Base-by-base conservation (phyloP, 495 filamentous ascomycete species). In the Tuber magnatum region DNA sequence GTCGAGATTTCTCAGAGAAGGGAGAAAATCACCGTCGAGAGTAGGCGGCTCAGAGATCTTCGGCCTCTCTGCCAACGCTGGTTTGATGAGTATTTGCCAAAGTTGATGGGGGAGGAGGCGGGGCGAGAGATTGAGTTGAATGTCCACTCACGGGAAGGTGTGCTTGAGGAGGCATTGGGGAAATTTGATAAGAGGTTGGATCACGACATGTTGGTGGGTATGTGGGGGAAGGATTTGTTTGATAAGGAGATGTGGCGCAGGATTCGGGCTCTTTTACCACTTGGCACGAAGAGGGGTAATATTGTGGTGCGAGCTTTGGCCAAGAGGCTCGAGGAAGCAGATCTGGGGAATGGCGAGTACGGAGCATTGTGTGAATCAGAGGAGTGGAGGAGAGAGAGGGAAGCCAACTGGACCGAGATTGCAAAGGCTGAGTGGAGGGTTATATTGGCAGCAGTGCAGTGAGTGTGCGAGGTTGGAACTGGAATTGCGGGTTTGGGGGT, bases 171-270 rank as follows among this genome's bases (percentile, higher is more conserved):
- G 38, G 80, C 82, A 10, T 74, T 83, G 32, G 71, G 44, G 9
- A 71, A 68, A 10, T 83, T 83, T 48, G 41, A 78, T 38, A 83
- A 83, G 41, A 68, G 73, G 32, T 42, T 69, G 24, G 77, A 73
- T 38, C 80, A 82, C 41, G 38, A 74, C 5, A 51, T 43, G 18
- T 51, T 80, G 14, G 42, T 71, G 20, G 68, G 28, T 8, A 69
- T 71, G 35, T 78, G 76, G 69, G 56, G 71, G 9, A 73, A 75
- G 32, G 69, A 73, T 38, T 28, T n/a, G 38, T 72, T 74, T 41
- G 76, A 76, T 71, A 74, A 77, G 28, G 61, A 65, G 24, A 73
- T 83, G 74, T 83, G 82, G 82, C 65, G 69, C 24, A 75, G 75
- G 39, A 75, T 82, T 42, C 70, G 73, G 28, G 35, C 3, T 0